Percentiles rank a stretch among this genome's conserved stretches.
Evolutionary conservation across 768 basidiomycete genomes (phyloP).

Genomic region (Pisolithus marmoratus): DNA sequence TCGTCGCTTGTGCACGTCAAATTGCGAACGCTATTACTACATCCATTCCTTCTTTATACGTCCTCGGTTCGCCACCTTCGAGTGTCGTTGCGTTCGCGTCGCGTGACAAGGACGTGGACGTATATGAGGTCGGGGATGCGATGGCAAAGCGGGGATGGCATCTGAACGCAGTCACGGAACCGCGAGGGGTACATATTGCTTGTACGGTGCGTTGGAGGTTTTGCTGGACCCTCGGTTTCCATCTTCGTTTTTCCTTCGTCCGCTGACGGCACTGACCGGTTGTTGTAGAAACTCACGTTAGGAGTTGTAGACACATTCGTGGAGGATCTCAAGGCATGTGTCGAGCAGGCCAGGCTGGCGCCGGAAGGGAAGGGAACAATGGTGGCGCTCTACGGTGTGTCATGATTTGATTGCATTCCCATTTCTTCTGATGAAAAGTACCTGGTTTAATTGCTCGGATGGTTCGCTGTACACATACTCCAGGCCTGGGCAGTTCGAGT

Average conservation of each 20-base stretch:
- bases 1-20: conserved; percentile 66
- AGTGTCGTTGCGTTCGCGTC: conserved; percentile 89
- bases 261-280: background rate
- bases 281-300: conserved; percentile 68
- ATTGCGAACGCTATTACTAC: conserved; percentile 63
- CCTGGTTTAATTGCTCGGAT: background rate
- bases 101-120: conserved; percentile 46
- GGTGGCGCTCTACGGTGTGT: conserved; percentile 85
- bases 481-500: conserved; percentile 79
- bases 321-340: conserved; percentile 73
- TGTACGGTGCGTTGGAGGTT: conserved; percentile 64
- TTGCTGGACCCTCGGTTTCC: background rate
- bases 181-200: conserved; percentile 87
- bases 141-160: conserved; percentile 91
- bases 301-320: conserved; percentile 71
- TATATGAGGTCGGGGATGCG: conserved; percentile 85
- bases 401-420: conserved; percentile 3
- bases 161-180: conserved; percentile 74
- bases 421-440: background rate
- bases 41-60: conserved; percentile 76
- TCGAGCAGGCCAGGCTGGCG: conserved; percentile 58
- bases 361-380: conserved; percentile 77
- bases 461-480: too few species aligned
- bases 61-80: conserved; percentile 85
- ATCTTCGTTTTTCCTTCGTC: too few species aligned